phyloP scores from a whole-genome alignment of 2,329 filamentous ascomycete genomes.

The Sporothrix phasma region DNA sequence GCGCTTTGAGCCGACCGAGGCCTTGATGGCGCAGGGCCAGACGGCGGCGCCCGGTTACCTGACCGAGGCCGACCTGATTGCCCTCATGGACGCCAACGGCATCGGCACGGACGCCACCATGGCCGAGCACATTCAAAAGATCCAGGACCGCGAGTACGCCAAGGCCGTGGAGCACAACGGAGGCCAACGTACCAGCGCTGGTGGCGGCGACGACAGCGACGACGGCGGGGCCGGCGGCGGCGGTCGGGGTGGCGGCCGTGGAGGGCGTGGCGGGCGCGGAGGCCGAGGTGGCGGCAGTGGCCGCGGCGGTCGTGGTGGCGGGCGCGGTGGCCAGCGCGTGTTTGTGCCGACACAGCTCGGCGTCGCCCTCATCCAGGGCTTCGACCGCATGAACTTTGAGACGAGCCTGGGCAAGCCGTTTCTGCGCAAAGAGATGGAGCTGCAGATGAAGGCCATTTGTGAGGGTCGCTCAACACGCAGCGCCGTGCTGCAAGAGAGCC shows the following conservation, averaged over 20 bases:
- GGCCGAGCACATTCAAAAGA: slow-evolving; percentile 96
- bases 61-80: slow-evolving; percentile 90
- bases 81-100: slow-evolving; percentile 95
- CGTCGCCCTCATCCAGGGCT: slow-evolving; percentile 84
- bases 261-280: slow-evolving; percentile 32
- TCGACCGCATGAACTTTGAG: slow-evolving; percentile 88
- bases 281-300: slow-evolving; percentile 29
- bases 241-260: slow-evolving; percentile 36
- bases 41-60: slow-evolving; percentile 77
- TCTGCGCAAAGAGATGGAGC: slow-evolving; percentile 93
- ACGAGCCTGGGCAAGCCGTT: slow-evolving; percentile 93
- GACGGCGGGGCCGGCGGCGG: slow-evolving; percentile 41
- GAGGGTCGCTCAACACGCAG: slow-evolving; percentile 68
- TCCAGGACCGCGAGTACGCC: slow-evolving; percentile 83
- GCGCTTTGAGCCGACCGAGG: slow-evolving; percentile 76
- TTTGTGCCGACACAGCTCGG: slow-evolving; percentile 90
- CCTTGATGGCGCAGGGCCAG: slow-evolving; percentile 82
- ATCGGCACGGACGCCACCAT: slow-evolving; percentile 98
- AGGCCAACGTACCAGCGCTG: slow-evolving; percentile 25
- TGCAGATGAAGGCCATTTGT: slow-evolving; percentile 94
- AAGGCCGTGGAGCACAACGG: slow-evolving; percentile 41
- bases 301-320: slow-evolving; percentile 32
- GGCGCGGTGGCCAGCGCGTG: slow-evolving; percentile 55
- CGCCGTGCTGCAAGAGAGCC: slow-evolving; percentile 69
- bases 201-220: slow-evolving; percentile 31